These are phyloP conservation scores for Pseudogymnoascus sp. DNA, from an alignment of 2,329 filamentous ascomycete species.

Conservation along the genomic window DNA sequence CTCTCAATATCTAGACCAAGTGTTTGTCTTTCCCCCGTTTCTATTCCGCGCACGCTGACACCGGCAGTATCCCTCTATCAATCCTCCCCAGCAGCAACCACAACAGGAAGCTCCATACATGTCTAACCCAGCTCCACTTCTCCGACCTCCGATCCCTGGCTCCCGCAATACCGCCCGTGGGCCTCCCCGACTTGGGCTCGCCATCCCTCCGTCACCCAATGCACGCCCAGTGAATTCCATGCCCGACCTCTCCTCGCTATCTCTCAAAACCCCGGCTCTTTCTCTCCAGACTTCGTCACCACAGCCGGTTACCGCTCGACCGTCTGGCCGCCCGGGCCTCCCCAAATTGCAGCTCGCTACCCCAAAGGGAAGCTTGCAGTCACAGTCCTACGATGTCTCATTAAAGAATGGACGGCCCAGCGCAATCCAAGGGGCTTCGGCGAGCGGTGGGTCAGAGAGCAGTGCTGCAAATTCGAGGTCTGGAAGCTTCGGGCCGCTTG, in stretches of 20 bases:
- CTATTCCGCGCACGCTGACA: not conserved
- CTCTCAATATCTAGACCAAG: conserved; percentile 5
- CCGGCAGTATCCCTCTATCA: not conserved
- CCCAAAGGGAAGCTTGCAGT: conserved; percentile 71
- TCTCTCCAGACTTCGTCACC: conserved; percentile 29
- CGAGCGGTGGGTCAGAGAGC: conserved; percentile 69
- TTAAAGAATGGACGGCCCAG: conserved; percentile 25
- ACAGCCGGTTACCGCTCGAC: conserved; percentile 35
- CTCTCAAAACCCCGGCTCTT: conserved; percentile 18
- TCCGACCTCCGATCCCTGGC: conserved; percentile 29
- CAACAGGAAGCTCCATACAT: conserved; percentile 15
- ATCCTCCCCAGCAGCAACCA: conserved; percentile 17
- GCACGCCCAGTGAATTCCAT: conserved; percentile 55
- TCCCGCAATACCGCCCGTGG: conserved; percentile 23
- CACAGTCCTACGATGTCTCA: conserved; percentile 52
- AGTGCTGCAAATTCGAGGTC: conserved; percentile 73
- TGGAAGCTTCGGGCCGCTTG: conserved; percentile 71
- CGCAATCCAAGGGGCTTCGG: conserved; percentile 45
- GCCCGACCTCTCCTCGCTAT: conserved; percentile 21
- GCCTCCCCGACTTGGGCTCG: conserved; percentile 57
- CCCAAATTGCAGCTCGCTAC: conserved; percentile 81
- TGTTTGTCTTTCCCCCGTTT: not conserved
- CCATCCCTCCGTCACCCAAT: conserved; percentile 82
- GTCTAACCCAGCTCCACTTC: conserved; percentile 28
- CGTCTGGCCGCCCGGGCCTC: conserved; percentile 42